Percentiles rank a stretch among this genome's conserved stretches.
These are phyloP conservation scores for Hymenoscyphus fraxineus DNA, from an alignment of 2,329 filamentous ascomycete genomes.

Conservation along the genomic window DNA sequence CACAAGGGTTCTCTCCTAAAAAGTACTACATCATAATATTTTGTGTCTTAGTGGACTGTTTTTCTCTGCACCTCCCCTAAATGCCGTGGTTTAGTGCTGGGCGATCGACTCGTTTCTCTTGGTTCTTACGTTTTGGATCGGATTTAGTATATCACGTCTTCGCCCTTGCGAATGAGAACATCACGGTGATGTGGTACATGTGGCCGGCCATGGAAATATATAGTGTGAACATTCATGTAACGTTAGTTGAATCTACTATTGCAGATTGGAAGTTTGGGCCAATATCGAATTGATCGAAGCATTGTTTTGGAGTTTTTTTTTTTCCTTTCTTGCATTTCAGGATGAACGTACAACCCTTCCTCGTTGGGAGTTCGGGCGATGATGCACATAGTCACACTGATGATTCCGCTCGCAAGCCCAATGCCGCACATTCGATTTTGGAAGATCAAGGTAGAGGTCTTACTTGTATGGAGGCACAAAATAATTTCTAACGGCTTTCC, in stretches of 20 bases:
- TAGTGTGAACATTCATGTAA: background rate
- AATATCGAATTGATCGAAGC: background rate
- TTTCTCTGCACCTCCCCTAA: background rate
- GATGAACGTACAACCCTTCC: background rate
- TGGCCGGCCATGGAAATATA: background rate
- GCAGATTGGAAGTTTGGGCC: background rate
- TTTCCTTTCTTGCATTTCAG: background rate
- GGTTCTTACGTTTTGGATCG: background rate
- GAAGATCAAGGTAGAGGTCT: background rate
- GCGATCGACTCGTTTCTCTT: background rate
- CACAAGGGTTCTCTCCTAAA: background rate
- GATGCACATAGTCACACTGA: too few species aligned
- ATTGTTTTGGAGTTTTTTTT: background rate
- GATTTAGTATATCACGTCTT: background rate
- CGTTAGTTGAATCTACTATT: background rate
- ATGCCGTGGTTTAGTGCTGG: background rate
- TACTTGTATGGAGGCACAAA: background rate
- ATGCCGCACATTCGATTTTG: background rate
- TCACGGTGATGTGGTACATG: background rate
- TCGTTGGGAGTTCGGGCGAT: background rate
- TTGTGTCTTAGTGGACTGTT: background rate
- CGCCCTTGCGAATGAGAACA: background rate
- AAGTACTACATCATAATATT: background rate
- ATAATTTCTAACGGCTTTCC: background rate
- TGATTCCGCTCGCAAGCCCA: too few species aligned